Conservation (phyloP, 305 asterid species). For the Rubia tinctorum region DNA sequence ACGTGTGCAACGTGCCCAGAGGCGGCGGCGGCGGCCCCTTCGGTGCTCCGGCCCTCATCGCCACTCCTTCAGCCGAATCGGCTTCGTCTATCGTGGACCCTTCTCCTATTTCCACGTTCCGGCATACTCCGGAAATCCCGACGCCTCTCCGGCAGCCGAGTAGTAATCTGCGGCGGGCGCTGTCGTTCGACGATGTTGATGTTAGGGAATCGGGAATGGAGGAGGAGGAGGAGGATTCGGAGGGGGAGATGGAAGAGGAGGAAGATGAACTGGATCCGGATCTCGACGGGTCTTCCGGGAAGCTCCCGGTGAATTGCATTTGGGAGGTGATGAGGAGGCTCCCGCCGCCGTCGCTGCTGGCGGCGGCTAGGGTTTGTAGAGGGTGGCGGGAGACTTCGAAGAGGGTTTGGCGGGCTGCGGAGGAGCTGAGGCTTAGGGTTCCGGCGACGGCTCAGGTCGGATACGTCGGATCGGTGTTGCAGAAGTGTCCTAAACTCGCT, state of each 20-base stretch:
- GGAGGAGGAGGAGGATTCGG: slow-evolving; percentile 41
- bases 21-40: slow-evolving; percentile 6
- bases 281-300: slow-evolving; percentile 42
- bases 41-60: slow-evolving; percentile 24
- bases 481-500: slow-evolving; percentile 78
- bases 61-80: slow-evolving; percentile 29
- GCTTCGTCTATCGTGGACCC: slow-evolving; percentile 23
- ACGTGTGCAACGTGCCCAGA: slow-evolving; percentile 36
- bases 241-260: slow-evolving; percentile 33
- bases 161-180: slow-evolving; percentile 53
- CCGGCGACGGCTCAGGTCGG: slow-evolving; percentile 74
- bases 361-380: slow-evolving; percentile 74
- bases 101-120: slow-evolving; percentile 35
- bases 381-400: slow-evolving; percentile 78
- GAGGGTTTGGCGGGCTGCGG: slow-evolving; percentile 78
- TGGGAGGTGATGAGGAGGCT: slow-evolving; percentile 91
- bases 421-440: slow-evolving; percentile 81
- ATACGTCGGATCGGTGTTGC: slow-evolving; percentile 79
- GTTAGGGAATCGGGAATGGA: slow-evolving; percentile 35
- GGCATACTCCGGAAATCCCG: slow-evolving; percentile 31
- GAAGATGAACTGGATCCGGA: slow-evolving; percentile 47
- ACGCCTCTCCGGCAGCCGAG: slow-evolving; percentile 25
- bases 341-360: slow-evolving; percentile 63
- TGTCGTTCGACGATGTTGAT: slow-evolving; percentile 67
- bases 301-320: slow-evolving; percentile 50